Base-by-base conservation (phyloP, 2,329 filamentous ascomycete genomes). In the Arachnopeziza araneosa region DNA sequence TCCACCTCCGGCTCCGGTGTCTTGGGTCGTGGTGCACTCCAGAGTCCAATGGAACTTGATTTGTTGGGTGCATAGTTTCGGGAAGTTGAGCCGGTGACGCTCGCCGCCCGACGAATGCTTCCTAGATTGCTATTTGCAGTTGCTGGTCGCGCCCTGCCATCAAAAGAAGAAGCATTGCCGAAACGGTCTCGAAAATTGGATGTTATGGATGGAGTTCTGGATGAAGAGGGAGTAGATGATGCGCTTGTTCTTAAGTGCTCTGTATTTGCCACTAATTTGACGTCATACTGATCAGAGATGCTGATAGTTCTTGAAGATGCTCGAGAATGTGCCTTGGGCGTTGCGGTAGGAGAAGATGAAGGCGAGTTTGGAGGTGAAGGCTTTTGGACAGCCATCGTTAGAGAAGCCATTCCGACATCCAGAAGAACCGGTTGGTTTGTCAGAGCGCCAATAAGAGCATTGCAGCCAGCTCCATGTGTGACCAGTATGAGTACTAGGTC, bases 391-490 rank as follows among this genome's bases (percentile, higher is more conserved):
- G 93, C 93, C 86, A 97, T 89, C 1, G 93, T 97, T 54, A 99
- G 80, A 2, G 93, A 96, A 0, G 93, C 90, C 76, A 96, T 90
- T 26, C 88, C 88, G 19, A 98, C 89, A 71, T 98, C 93, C 69
- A 96, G 85, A 17, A 99, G 80, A 0, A 96, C 92, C 0, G 95
- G 93, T 69, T 96, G 90, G 62, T 93, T 90, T 0, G 93, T 96
- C 65, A 99, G 83, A 24, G 92, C 92, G 14, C 93, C 92, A 63
- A 99, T 93, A 52, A 99, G 76, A 1, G 95, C 95, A 76, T 99
- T 99, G 75, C 93, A 96, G 49, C 95, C 95, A 17, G 95, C 95
- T 24, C 93, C 93, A 71, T 99, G 95, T 0, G 95, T 96, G 23
- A 99, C 89, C 8, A 99, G 77, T 50, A 99, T 81, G 19, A 99